Evolutionary conservation across 1,284 basidiomycete species (phyloP).

Genomic region (Apiotrichum domesticum): DNA sequence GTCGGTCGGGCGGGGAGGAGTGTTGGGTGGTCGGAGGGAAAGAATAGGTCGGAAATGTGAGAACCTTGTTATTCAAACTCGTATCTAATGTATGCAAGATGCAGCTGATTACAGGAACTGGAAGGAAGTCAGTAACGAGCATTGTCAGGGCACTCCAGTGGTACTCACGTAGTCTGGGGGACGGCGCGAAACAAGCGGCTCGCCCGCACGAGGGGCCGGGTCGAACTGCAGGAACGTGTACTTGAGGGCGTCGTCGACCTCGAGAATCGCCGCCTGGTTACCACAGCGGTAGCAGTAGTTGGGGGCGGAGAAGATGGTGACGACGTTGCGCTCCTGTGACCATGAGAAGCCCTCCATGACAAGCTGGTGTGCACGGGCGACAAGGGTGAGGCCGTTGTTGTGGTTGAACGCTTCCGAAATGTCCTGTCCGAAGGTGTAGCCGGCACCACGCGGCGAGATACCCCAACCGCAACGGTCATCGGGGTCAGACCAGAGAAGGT

Average conservation of each 20-base stretch:
- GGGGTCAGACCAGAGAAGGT: constrained; percentile 97
- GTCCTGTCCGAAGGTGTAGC: constrained; percentile 99
- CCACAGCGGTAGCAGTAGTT: constrained; percentile 99
- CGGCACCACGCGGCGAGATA: constrained; percentile 96
- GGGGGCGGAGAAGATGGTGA: constrained; percentile 98
- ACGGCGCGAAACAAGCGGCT: constrained; percentile 94
- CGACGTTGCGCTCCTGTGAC: constrained; percentile 99
- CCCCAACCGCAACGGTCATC: constrained; percentile 99
- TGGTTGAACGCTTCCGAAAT: constrained; percentile 77
- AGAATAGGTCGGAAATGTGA: too few relatives aligned
- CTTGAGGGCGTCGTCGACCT: constrained; percentile 77
- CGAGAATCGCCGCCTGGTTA: constrained; percentile 99
- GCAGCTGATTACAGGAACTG: constrained; percentile 9
- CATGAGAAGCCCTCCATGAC: constrained; percentile 95
- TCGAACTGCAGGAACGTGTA: constrained; percentile 88
- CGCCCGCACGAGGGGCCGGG: constrained; percentile 94
- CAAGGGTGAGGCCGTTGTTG: constrained; percentile 95
- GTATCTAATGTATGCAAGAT: constrained; percentile 4
- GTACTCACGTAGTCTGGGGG: constrained; percentile 87
- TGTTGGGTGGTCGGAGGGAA: not conserved
- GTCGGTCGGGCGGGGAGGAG: not conserved
- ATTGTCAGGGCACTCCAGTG: not conserved
- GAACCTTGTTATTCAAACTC: not conserved
- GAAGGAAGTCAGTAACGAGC: not conserved
- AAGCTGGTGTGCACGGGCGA: constrained; percentile 90